Conservation (phyloP, 345 rosid species). For the Arabis alpina region DNA sequence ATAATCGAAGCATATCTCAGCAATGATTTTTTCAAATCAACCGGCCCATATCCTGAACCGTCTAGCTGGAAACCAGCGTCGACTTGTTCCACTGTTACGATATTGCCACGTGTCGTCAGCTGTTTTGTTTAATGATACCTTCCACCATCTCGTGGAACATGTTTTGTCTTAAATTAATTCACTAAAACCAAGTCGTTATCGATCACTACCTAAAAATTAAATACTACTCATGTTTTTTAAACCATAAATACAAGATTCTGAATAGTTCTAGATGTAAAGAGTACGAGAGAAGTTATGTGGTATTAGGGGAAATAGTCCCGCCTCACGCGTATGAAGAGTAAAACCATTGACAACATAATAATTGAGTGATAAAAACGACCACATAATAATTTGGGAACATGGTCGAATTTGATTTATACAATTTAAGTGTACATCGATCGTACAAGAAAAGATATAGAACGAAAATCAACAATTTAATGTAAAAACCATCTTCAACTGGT, state of each 20-base stretch:
- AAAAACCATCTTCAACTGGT: too few relatives aligned
- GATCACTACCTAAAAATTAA: constrained; percentile 9
- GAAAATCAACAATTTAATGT: too few relatives aligned
- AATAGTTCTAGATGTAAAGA: constrained; percentile 5
- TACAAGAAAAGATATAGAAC: neutral
- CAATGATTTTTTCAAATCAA: constrained; percentile 23
- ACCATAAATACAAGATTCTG: neutral
- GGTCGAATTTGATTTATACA: too few relatives aligned
- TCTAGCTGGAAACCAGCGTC: constrained; percentile 37
- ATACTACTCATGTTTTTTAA: neutral
- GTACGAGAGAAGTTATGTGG: neutral
- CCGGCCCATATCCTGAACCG: constrained; percentile 38
- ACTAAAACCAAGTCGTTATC: constrained; percentile 16
- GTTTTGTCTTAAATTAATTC: constrained; percentile 4
- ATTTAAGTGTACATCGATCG: neutral
- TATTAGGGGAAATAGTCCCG: neutral
- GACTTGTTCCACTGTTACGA: constrained; percentile 24
- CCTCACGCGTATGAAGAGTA: constrained; percentile 17
- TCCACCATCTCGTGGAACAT: constrained; percentile 22
- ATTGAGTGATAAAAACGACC: neutral
- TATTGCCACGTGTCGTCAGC: constrained; percentile 9
- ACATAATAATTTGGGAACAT: neutral
- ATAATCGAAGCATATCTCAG: constrained; percentile 24
- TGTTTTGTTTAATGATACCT: neutral
- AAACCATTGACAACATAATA: neutral